These are phyloP conservation scores for Globisporangium solare DNA, from an alignment of 352 stramenopile genomes.

Conservation along the genomic window DNA sequence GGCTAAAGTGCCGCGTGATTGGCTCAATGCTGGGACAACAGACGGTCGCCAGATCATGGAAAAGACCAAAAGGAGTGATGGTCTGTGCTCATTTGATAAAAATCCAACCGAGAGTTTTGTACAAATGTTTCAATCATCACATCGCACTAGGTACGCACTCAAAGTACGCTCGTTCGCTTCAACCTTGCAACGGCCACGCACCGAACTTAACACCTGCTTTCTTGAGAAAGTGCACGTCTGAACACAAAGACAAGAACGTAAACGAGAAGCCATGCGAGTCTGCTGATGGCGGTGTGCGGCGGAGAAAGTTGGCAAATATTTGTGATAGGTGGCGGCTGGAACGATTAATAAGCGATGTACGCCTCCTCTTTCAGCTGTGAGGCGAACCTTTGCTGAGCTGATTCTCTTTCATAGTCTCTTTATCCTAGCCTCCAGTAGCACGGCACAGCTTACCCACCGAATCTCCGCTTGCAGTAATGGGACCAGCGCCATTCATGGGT, in stretches of 20 bases:
- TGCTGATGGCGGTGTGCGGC: no score
- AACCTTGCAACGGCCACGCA: not conserved
- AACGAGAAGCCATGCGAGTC: not conserved
- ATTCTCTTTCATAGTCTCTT: no score
- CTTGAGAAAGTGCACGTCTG: not conserved
- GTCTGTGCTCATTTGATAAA: not conserved
- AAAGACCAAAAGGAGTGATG: not conserved
- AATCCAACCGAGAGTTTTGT: no score
- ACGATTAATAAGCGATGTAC: no score
- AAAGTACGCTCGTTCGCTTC: not conserved
- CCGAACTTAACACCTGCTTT: not conserved
- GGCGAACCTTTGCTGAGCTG: no score
- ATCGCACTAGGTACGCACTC: not conserved
- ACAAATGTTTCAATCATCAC: not conserved
- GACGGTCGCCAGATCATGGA: not conserved
- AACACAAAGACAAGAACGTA: constrained; percentile 1
- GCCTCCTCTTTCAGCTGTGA: no score
- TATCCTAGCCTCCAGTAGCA: no score
- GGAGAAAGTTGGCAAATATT: no score
- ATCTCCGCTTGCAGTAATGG: no score
- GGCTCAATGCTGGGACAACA: not conserved
- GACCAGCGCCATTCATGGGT: no score
- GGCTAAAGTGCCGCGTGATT: not conserved
- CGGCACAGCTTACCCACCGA: no score
- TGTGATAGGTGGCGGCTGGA: no score